Evolutionary conservation across 2,329 filamentous ascomycete species (phyloP).

Genomic region (Coniochaeta prunicola): DNA sequence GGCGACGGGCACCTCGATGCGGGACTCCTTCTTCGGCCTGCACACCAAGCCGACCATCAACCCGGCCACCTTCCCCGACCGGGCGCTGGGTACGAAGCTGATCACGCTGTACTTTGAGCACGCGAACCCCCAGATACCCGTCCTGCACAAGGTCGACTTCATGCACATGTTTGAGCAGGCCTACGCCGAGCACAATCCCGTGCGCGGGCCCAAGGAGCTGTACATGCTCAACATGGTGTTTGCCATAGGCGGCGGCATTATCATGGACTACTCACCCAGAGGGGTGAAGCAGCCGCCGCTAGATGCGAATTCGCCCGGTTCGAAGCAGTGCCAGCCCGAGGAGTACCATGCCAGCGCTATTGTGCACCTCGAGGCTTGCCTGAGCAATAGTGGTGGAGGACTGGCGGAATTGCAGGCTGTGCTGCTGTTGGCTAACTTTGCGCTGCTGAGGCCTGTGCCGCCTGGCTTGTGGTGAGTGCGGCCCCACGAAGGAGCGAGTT

Average conservation of each 20-base stretch:
- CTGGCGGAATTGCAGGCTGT: slow-evolving; percentile 93
- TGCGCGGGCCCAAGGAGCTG: slow-evolving; percentile 70
- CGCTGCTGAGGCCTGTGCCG: slow-evolving; percentile 80
- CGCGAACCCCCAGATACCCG: slow-evolving; percentile 91
- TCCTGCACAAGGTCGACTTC: slow-evolving; percentile 83
- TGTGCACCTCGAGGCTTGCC: slow-evolving; percentile 79
- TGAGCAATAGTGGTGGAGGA: slow-evolving; percentile 79
- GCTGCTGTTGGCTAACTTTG: slow-evolving; percentile 82
- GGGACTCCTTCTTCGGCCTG: slow-evolving; percentile 94
- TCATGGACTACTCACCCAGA: slow-evolving; percentile 60
- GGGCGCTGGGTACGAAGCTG: slow-evolving; percentile 63
- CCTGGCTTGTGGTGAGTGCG: slow-evolving; percentile 71
- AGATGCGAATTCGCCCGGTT: slow-evolving; percentile 13
- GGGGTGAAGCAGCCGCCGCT: slow-evolving; percentile 12
- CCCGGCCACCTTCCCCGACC: slow-evolving; percentile 76
- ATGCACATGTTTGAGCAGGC: slow-evolving; percentile 80
- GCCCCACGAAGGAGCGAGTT: neutral
- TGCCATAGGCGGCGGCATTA: slow-evolving; percentile 90
- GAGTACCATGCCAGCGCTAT: slow-evolving; percentile 96
- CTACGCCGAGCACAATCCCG: slow-evolving; percentile 61
- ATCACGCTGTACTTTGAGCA: slow-evolving; percentile 89
- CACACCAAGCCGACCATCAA: slow-evolving; percentile 85
- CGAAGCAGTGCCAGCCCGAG: slow-evolving; percentile 67
- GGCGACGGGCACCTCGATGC: slow-evolving; percentile 69
- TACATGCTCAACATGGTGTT: slow-evolving; percentile 97